Evolutionary conservation across 805 yeast genomes (phyloP), one percentile per base, ranked within the genome.

Genomic region (Middelhovenomyces tepae): DNA sequence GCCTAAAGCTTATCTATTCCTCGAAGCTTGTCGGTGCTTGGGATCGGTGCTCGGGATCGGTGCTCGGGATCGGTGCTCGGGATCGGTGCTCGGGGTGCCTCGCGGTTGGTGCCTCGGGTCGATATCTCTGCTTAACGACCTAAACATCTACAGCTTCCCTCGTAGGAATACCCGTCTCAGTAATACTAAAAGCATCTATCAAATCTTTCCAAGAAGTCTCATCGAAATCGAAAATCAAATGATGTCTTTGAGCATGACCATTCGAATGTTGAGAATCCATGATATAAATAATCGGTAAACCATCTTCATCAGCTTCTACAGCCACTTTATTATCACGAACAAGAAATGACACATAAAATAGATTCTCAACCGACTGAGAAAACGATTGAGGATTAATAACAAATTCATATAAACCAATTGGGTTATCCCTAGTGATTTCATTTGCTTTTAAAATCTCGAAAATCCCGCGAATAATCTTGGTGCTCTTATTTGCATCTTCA

Each of bases 291-390:
- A 45, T 39, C 1, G 58, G 61, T 7, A 44, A 30, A 6, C 48
- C 54, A 25, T 42, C 39, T 7, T 41, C 44, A 22, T 71, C 75
- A 28, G 64, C 65, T n/a, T 64, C 71, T 15, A 85, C 44, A 16
- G 62, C 57, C 22, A 85, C 54, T 44, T 64, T 72, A 1, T 82
- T 86, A 46, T 83, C 93, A 46, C 77, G 71, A 2, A 85, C 71
- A 28, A 89, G 58, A 47, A 87, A 86, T 51, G 94, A 80, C 0
- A 83, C 68, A 48, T 77, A 82, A 47, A 87, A 87, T 46, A 89
- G 57, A 50, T 84, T 85, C 53, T 89, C 96, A 2, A 87, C 76
- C 1, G 86, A 71, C 51, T 78, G 86, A 1, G 80, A 64, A 54
- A 78, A 87, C 5, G 89, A 78, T 10, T 58, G 40, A 1, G 95